Base-by-base conservation (phyloP, 108 stramenopile genomes). In the Skeletonema potamos region DNA sequence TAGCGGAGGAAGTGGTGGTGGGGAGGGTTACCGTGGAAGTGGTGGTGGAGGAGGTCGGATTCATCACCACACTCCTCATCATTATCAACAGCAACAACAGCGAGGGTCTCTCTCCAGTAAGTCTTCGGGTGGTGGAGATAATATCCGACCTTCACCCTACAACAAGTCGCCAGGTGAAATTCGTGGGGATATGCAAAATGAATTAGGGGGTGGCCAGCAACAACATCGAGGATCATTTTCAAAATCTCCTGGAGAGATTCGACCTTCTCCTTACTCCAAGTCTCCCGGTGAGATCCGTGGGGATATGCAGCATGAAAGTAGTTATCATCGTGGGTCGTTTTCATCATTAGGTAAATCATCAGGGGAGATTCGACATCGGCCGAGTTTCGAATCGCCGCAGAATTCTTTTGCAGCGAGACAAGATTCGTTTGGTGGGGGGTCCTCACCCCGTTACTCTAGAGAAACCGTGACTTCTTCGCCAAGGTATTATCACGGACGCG, bases 391-490 rank as follows among this genome's bases (percentile, higher is more conserved):
- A 22, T 54, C 48, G 9, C 59, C 18, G 20, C 59, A 22, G 9
- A 46, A 46, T 1, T 54, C 59, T 2, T 46, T 46, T 54, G 48
- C 7, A 22, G 43, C 59, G 39, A 46, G 59, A 8, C 59, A 54
- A 46, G 59, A 54, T 54, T 54, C 48, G 2, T 54, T 54, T 46
- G 48, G 48, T 7, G 41, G 57, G 3, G 37, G 57, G 57, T 34
- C 44, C 2, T 24, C 48, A 51, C 48, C 48, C 22, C 48, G 48
- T 20, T 17, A 60, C 55, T 54, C 59, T 54, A 37, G 58, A 2
- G 43, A 59, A 43, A 54, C 9, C 9, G 59, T 4, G 51, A n/a
- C 59, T 54, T 54, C 59, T 18, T 54, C 48, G 46, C 59, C 48
- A 54, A 54, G 51, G 54, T 15, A 54, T 46, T 17, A 54, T 15